Evolutionary conservation across 805 yeast genomes (phyloP).

Genomic region (Cyberlindnera amylophila): DNA sequence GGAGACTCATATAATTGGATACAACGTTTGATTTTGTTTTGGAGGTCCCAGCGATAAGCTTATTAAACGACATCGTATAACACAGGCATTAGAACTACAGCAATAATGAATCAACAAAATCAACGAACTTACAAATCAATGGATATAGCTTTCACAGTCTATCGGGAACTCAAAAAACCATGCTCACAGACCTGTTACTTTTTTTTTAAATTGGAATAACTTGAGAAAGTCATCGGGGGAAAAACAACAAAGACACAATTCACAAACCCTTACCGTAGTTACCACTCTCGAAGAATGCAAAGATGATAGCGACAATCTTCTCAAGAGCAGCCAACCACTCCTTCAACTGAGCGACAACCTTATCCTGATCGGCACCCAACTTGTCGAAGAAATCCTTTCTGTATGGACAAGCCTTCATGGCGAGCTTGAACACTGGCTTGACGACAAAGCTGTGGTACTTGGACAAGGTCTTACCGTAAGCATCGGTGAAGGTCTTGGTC

Average conservation of each 20-base stretch:
- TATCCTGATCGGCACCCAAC: slow-evolving; percentile 71
- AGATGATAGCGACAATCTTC: slow-evolving; percentile 64
- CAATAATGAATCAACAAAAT: too few relatives aligned
- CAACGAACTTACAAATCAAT: too few relatives aligned
- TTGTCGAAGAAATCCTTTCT: slow-evolving; percentile 80
- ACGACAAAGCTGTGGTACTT: slow-evolving; percentile 79
- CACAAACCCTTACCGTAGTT: slow-evolving; percentile 87
- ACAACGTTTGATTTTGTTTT: too few relatives aligned
- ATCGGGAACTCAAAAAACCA: too few relatives aligned
- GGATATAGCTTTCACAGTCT: too few relatives aligned
- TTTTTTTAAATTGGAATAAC: too few relatives aligned
- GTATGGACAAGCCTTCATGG: slow-evolving; percentile 94
- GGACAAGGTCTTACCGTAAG: slow-evolving; percentile 77
- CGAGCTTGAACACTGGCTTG: slow-evolving; percentile 84
- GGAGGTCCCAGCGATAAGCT: too few relatives aligned
- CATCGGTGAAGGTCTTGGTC: slow-evolving; percentile 73
- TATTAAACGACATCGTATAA: too few relatives aligned
- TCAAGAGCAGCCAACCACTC: slow-evolving; percentile 79
- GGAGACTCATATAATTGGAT: too few relatives aligned
- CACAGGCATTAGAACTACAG: too few relatives aligned
- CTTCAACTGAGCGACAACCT: slow-evolving; percentile 59
- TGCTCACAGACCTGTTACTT: too few relatives aligned
- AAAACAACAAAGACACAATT: slow-evolving; percentile 3
- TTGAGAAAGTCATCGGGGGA: too few relatives aligned
- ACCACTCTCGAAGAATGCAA: slow-evolving; percentile 73